These are phyloP conservation scores for Forsythia suspensa DNA, from an alignment of 257 asterid genomes.

Conservation along the genomic window DNA sequence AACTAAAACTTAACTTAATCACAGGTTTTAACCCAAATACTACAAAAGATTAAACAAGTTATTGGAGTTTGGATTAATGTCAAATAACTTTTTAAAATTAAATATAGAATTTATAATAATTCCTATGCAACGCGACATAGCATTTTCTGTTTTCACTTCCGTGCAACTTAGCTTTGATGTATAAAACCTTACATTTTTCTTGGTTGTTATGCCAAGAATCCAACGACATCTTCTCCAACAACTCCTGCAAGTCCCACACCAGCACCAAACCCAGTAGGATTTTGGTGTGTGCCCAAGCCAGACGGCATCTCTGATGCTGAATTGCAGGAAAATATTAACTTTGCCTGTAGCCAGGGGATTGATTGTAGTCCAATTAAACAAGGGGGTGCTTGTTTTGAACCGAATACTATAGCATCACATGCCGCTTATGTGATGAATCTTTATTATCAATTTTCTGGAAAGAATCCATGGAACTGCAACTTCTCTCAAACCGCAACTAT, in stretches of 20 bases:
- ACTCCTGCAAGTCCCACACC: constrained; percentile 35
- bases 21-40: neutral
- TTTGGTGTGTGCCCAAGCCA: constrained; percentile 72
- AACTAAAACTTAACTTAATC: too few relatives aligned
- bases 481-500: constrained; percentile 58
- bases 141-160: neutral
- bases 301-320: constrained; percentile 42
- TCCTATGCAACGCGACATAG: too few relatives aligned
- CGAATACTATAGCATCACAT: constrained; percentile 56
- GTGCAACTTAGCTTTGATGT: neutral
- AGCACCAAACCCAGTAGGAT: constrained; percentile 46
- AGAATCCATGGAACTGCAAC: constrained; percentile 74
- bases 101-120: too few relatives aligned
- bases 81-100: too few relatives aligned
- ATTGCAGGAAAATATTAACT: constrained; percentile 67
- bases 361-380: constrained; percentile 71
- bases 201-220: constrained; percentile 29
- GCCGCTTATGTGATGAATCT: constrained; percentile 87
- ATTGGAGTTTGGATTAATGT: neutral
- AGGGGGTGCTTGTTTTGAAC: constrained; percentile 76
- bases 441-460: constrained; percentile 72
- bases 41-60: neutral
- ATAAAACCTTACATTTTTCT: neutral
- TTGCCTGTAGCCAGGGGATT: constrained; percentile 67
- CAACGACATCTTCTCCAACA: constrained; percentile 30